Conservation (phyloP, 495 filamentous ascomycete species). For the Penicillium psychrofluorescens region DNA sequence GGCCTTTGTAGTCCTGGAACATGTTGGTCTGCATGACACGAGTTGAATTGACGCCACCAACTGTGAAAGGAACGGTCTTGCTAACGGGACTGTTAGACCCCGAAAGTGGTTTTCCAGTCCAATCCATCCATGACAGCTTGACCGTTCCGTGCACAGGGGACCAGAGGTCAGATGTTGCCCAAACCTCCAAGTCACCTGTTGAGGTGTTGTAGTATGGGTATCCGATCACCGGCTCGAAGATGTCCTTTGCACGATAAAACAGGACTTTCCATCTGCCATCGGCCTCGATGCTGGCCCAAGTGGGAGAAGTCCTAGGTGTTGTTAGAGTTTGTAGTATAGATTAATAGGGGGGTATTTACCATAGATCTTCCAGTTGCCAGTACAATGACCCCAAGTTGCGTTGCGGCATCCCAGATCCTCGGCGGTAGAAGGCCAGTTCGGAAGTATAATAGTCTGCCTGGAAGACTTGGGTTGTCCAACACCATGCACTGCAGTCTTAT, state of each 20-base stretch:
- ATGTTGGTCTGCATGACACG: too few relatives aligned
- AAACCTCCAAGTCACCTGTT: conserved; percentile 47
- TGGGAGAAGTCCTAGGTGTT: conserved; percentile 51
- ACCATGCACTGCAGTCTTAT: conserved; percentile 47
- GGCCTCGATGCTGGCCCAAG: conserved; percentile 60
- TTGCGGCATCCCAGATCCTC: conserved; percentile 52
- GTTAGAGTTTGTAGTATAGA: too few relatives aligned
- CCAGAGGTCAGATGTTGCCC: conserved; percentile 48
- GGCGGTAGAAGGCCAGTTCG: conserved; percentile 60
- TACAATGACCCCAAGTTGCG: conserved; percentile 57
- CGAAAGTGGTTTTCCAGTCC: conserved; percentile 26
- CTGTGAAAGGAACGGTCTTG: too few relatives aligned
- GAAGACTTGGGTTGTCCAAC: conserved; percentile 59
- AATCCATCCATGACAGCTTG: conserved; percentile 31
- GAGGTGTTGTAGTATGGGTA: conserved; percentile 54
- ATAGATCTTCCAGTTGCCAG: conserved; percentile 63
- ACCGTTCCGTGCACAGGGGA: conserved; percentile 24
- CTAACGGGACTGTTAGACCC: too few relatives aligned
- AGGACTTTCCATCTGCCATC: conserved; percentile 60
- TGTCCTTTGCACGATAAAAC: conserved; percentile 52
- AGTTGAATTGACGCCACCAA: too few relatives aligned
- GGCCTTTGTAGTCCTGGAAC: too few relatives aligned
- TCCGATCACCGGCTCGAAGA: conserved; percentile 54
- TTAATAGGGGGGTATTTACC: too few relatives aligned
- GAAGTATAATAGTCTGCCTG: conserved; percentile 60